Evolutionary conservation across 768 basidiomycete species (phyloP), one percentile per base, ranked within the genome.

Genomic region (Coprinopsis marcescibilis): DNA sequence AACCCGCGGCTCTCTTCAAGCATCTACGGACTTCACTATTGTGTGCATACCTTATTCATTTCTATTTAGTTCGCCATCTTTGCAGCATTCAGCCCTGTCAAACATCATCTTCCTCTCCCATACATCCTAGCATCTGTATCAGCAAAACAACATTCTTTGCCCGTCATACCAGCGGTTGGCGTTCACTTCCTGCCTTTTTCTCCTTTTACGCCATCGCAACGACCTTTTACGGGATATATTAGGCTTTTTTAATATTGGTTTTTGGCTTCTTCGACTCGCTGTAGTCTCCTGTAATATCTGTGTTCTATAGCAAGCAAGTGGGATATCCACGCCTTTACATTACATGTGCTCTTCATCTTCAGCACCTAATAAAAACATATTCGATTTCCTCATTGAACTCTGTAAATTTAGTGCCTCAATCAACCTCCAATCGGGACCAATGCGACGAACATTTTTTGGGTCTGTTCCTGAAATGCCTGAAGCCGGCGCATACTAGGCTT

Each of bases 81-180:
- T 35, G 47, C 42, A 30, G 39, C 47, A 48, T 14, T 43, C 48
- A 19, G 34, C 43, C 17, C 36, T 33, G 40, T 41, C 48, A 24
- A n/a, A 40, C 39, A 20, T 36, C 25, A 19, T 7, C 11, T 40
- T 15, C 21, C 21, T 40, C 20, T 8, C 21, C 37, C 26, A 36
- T 49, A 35, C 37, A 43, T 32, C 38, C 50, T 53, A 25, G 42
- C 37, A 25, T 53, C 33, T 47, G 27, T 51, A 41, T n/a, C n/a
- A n/a, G 43, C 49, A 49, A 33, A 51, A 46, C 46, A 33, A 36
- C 41, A 40, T 53, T n/a, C n/a, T 50, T 46, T 48, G 44, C 47
- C 46, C 51, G 46, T 46, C 50, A 49, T 49, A 49, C 48, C 53
- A 48, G 46, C 48, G 47, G 44, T 45, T 51, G 42, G 37, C 42